Conservation (phyloP, 805 yeast genomes). For the Ogataea pini region DNA sequence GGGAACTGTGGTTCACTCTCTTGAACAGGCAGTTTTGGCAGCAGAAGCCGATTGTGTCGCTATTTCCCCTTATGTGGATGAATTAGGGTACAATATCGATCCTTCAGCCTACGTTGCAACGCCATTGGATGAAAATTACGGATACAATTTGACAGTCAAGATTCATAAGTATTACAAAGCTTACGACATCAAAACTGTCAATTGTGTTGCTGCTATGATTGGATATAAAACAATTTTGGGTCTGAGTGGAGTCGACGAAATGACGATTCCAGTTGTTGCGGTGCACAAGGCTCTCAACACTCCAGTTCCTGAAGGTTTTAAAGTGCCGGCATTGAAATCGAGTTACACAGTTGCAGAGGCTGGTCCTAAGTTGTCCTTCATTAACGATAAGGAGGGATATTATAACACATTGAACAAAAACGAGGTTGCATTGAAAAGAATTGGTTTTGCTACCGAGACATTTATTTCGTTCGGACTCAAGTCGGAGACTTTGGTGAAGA, state of each 20-base stretch:
- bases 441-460: slow-evolving; percentile 21
- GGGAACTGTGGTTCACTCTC: slow-evolving; percentile 40
- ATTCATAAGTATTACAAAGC: slow-evolving; percentile 39
- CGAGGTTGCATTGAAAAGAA: slow-evolving; percentile 23
- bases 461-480: slow-evolving; percentile 21
- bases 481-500: slow-evolving; percentile 18
- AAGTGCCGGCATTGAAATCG: slow-evolving; percentile 20
- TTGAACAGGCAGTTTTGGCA: slow-evolving; percentile 39
- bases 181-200: slow-evolving; percentile 31
- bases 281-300: slow-evolving; percentile 29
- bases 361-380: slow-evolving; percentile 24
- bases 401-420: slow-evolving; percentile 16
- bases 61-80: slow-evolving; percentile 40
- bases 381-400: slow-evolving; percentile 24
- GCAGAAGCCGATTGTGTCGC: slow-evolving; percentile 39
- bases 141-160: slow-evolving; percentile 30
- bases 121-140: slow-evolving; percentile 32
- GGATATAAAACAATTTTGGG: slow-evolving; percentile 32
- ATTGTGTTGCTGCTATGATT: slow-evolving; percentile 38
- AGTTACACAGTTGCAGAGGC: slow-evolving; percentile 26
- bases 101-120: slow-evolving; percentile 25
- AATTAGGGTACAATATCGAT: slow-evolving; percentile 29
- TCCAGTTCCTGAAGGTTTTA: slow-evolving; percentile 31
- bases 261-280: slow-evolving; percentile 36
- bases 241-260: slow-evolving; percentile 38